These are phyloP conservation scores for Leishmania lainsoni DNA, from an alignment of 208 protist species.

Conservation along the genomic window DNA sequence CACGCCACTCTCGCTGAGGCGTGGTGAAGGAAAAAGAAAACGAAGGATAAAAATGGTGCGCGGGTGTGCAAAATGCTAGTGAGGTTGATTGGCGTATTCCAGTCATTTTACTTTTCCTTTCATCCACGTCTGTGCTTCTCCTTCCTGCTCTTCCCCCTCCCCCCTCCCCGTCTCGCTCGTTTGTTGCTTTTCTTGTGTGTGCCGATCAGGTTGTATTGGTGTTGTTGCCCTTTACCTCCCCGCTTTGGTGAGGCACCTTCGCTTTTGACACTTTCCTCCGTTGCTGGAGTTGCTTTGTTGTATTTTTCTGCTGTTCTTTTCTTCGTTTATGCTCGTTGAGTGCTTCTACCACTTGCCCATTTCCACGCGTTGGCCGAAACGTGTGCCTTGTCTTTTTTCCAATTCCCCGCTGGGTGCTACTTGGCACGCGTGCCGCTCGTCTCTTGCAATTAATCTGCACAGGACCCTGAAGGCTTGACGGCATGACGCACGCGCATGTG, in stretches of 20 bases:
- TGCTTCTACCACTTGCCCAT: constrained; percentile 2
- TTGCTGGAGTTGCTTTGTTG: neutral
- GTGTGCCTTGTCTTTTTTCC: neutral
- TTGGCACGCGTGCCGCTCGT: constrained; percentile 2
- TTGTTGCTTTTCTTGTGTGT: neutral
- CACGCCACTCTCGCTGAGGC: neutral
- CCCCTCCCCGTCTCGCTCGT: neutral
- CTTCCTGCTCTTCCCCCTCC: neutral
- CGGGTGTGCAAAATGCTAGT: neutral
- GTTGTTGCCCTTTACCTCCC: neutral
- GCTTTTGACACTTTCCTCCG: neutral
- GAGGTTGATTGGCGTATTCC: neutral
- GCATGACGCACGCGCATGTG: constrained; percentile 2
- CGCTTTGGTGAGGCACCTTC: neutral
- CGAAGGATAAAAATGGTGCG: neutral
- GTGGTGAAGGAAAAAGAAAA: neutral
- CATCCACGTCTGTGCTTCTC: neutral
- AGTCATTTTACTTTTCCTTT: constrained; percentile 1
- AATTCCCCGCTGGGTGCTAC: neutral
- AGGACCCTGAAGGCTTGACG: neutral
- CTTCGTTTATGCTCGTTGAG: neutral
- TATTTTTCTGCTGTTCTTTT: neutral
- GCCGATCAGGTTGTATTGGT: neutral
- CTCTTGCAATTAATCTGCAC: neutral
- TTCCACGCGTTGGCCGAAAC: neutral